Conservation (phyloP, 345 rosid species). For the Luvunga scandens region DNA sequence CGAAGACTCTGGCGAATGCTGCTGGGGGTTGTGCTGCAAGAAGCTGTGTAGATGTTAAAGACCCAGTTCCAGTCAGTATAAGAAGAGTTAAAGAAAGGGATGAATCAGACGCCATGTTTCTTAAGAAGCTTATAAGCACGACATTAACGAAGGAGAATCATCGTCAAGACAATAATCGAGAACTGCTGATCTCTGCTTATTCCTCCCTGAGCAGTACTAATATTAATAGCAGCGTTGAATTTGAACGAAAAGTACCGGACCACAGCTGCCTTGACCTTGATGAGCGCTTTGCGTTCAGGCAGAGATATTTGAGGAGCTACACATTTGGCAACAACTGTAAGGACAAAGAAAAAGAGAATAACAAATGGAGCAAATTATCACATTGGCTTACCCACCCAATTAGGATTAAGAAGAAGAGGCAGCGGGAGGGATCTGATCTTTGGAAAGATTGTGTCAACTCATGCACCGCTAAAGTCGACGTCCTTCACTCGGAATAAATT, state of each 20-base stretch:
- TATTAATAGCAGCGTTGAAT: not conserved
- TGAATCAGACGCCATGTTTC: slow-evolving; percentile 1
- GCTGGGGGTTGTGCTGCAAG: not conserved
- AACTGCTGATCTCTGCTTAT: not conserved
- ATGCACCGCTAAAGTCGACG: not conserved
- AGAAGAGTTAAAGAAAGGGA: slow-evolving; percentile 22
- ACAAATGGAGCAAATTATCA: not conserved
- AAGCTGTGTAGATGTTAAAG: slow-evolving; percentile 12
- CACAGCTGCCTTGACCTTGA: not conserved
- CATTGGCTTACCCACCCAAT: not conserved
- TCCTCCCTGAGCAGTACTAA: not conserved
- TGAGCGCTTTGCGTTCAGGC: not conserved
- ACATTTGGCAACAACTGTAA: not conserved
- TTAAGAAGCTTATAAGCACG: not conserved
- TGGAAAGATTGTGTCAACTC: not conserved
- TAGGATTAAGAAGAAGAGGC: not conserved
- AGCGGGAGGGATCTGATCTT: too few relatives aligned
- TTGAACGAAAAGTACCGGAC: too few relatives aligned
- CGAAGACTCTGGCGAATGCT: not conserved
- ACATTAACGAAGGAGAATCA: not conserved
- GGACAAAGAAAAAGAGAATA: not conserved
- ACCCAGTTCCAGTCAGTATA: not conserved
- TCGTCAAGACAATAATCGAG: not conserved
- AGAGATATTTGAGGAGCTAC: slow-evolving; percentile 8
- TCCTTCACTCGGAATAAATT: not conserved